Evolutionary conservation across 1,284 basidiomycete genomes (phyloP).

Genomic region (Cryptococcus sp.): DNA sequence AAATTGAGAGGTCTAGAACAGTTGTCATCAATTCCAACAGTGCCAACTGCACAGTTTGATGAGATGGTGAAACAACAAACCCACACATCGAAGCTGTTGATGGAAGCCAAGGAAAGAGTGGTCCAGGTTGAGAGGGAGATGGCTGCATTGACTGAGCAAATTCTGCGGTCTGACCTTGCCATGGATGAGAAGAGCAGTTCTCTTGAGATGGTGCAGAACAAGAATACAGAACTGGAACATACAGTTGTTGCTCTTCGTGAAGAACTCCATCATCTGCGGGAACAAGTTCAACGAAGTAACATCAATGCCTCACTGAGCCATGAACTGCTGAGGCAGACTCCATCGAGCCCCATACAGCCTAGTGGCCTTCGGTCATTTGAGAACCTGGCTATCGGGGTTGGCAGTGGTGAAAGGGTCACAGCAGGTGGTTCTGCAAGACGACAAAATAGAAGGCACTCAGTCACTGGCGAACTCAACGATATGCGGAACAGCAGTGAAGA

Average conservation of each 20-base stretch:
- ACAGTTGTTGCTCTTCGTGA: constrained; percentile 84
- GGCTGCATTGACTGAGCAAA: constrained; percentile 71
- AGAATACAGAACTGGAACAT: constrained; percentile 73
- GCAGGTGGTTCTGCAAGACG: neutral
- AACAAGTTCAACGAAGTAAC: constrained; percentile 91
- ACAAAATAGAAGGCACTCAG: constrained; percentile 45
- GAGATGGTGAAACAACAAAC: too few species aligned
- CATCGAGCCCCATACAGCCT: constrained; percentile 66
- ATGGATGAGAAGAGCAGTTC: constrained; percentile 75
- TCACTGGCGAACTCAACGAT: constrained; percentile 19
- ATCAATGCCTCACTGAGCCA: constrained; percentile 72
- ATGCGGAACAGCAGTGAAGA: neutral
- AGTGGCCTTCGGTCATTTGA: constrained; percentile 41
- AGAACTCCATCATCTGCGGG: constrained; percentile 85
- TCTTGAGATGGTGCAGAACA: constrained; percentile 51
- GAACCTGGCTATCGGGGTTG: constrained; percentile 35
- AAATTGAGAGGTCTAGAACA: constrained; percentile 70
- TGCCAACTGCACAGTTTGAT: constrained; percentile 54
- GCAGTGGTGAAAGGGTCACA: neutral
- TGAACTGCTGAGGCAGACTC: constrained; percentile 53
- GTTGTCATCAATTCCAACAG: constrained; percentile 68
- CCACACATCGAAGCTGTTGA: constrained; percentile 65
- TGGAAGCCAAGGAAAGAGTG: too few species aligned
- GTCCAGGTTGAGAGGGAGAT: constrained; percentile 64
- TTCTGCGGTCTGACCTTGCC: constrained; percentile 56